Evolutionary conservation across 805 yeast genomes (phyloP).

Genomic region (Ogataea philodendri): DNA sequence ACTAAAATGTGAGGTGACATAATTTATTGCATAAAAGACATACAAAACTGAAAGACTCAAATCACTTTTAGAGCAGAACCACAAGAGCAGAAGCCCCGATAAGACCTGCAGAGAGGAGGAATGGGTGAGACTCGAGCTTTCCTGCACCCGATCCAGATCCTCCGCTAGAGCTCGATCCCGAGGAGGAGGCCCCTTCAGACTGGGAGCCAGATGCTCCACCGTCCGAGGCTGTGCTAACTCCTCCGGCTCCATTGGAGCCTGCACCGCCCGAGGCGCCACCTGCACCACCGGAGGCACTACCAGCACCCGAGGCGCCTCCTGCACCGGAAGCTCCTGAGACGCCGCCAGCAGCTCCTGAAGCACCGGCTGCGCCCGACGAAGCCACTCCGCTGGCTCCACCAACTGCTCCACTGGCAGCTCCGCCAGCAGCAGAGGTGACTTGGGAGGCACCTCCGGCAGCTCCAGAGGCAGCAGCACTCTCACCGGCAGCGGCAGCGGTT

Average conservation of each 20-base stretch:
- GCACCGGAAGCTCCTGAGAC: slow-evolving; percentile 1
- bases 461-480: no score
- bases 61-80: slow-evolving; percentile 23
- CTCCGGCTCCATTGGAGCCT: slow-evolving; percentile 5
- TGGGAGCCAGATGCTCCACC: no score
- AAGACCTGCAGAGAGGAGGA: slow-evolving; percentile 23
- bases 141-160: slow-evolving; percentile 15
- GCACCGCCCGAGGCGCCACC: slow-evolving; percentile 6
- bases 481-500: no score
- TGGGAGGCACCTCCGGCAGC: no score
- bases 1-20: no score
- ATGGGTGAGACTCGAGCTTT: slow-evolving; percentile 14
- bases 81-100: slow-evolving; percentile 26
- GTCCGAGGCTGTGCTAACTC: slow-evolving; percentile 1
- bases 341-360: slow-evolving; percentile 6
- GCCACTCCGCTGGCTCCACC: slow-evolving; percentile 10
- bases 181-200: neutral
- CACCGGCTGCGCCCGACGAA: slow-evolving; percentile 13
- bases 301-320: neutral
- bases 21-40: slow-evolving; percentile 1
- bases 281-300: slow-evolving; percentile 2
- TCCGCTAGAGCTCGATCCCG: slow-evolving; percentile 2
- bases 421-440: slow-evolving; percentile 11
- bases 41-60: slow-evolving; percentile 1
- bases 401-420: slow-evolving; percentile 6